Percentiles rank a stretch among this genome's conserved stretches.
phyloP scores from a whole-genome alignment of 805 yeast genomes.

The Candida namnaoensis region DNA sequence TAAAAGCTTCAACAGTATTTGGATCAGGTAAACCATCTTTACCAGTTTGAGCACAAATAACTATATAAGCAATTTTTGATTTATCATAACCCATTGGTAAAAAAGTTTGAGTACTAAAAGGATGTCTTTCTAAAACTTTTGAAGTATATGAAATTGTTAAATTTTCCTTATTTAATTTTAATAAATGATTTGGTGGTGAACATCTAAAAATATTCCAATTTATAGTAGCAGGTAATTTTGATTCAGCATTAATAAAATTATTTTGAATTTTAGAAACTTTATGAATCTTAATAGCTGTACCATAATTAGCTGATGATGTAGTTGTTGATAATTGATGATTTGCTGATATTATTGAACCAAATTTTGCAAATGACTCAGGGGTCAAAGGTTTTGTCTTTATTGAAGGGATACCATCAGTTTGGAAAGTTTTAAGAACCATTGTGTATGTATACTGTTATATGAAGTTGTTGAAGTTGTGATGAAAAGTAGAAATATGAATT shows the following conservation, averaged over 20 bases:
- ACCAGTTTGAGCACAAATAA: constrained; percentile 65
- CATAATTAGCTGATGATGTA: constrained; percentile 69
- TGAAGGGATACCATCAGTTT: constrained; percentile 12
- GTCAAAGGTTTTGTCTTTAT: constrained; percentile 52
- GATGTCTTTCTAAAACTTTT: constrained; percentile 84
- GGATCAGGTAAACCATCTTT: constrained; percentile 49
- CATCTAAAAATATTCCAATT: constrained; percentile 83
- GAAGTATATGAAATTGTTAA: constrained; percentile 10
- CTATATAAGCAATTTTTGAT: constrained; percentile 50
- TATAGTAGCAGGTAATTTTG: constrained; percentile 42
- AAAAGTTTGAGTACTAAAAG: constrained; percentile 81
- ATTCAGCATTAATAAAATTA: constrained; percentile 36
- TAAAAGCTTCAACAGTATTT: constrained; percentile 53
- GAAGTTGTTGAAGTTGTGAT: too few relatives aligned
- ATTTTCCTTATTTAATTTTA: constrained; percentile 3
- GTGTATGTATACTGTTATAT: too few relatives aligned
- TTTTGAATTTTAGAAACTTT: constrained; percentile 64
- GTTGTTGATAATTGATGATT: constrained; percentile 53
- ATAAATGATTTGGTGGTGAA: constrained; percentile 61
- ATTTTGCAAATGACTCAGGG: constrained; percentile 55
- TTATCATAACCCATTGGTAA: constrained; percentile 83
- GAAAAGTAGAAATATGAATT: too few relatives aligned
- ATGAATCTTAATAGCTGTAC: constrained; percentile 79
- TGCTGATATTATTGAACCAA: constrained; percentile 75
- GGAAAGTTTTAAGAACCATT: constrained; percentile 27